Evolutionary conservation across 208 protist species (phyloP), one percentile per base, ranked within the genome.

Genomic region (Lotmaria passim): DNA sequence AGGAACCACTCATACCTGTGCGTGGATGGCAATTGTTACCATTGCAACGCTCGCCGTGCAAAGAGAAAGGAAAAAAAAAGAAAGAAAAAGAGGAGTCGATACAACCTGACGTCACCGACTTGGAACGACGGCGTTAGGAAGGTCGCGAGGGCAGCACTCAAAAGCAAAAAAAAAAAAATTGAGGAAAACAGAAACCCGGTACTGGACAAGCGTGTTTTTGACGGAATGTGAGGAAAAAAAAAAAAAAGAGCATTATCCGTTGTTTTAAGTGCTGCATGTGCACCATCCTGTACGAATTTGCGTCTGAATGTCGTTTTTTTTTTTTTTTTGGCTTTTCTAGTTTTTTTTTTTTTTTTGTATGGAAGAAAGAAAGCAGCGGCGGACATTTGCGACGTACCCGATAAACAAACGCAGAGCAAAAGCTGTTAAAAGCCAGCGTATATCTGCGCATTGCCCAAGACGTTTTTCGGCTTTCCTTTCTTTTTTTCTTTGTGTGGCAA

Each of bases 291-390:
- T 50, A 50, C 50, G 53, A 23, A 36, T 63, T 62, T 52, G 17
- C 43, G 43, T 58, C 17, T 39, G 53, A 33, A 10, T 7, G 21
- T 24, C 21, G 24, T 46, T 44, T 39, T 52, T 59, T 51, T 64
- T 53, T 65, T 24, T n/a, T 63, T 17, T 69, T 51, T 50, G 12
- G 4, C 26, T 69, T 44, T 59, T 36, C 44, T 36, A 44, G 4
- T 71, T 48, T 55, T 48, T 75, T 52, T 7, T 47, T 28, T 15
- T 12, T 70, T 46, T 68, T 56, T 64, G 38, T 67, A 23, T 51
- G 46, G 23, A 36, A 6, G 28, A 36, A 19, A 36, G 7, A 5
- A 55, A 36, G n/a, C n/a, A 36, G 50, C 12, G 50, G 50, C 50
- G 28, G 50, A n/a, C 23, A 55, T 1, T 28, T 19, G 50, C 53